phyloP scores from a whole-genome alignment of 129 eudicot genomes.

The Saposhnikovia divaricata region DNA sequence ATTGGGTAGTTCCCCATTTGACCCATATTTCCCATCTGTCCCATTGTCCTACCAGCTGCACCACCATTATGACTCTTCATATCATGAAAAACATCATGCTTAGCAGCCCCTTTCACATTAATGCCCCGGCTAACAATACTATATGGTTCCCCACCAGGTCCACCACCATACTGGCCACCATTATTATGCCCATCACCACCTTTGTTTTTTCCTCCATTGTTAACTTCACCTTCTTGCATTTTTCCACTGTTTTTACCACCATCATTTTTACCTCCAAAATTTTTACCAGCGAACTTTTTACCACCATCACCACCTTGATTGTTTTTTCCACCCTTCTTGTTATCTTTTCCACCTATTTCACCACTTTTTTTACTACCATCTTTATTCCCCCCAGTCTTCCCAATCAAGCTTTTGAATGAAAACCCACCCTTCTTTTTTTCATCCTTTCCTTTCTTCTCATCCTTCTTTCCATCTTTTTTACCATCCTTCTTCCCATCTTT shows the following conservation, averaged over 20 bases:
- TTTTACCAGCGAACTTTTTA: constrained; percentile 19
- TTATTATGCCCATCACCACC: constrained; percentile 23
- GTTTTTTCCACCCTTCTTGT: constrained; percentile 5
- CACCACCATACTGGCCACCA: constrained; percentile 17
- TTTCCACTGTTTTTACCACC: background rate
- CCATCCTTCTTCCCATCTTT: constrained; percentile 49
- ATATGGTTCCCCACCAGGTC: constrained; percentile 22
- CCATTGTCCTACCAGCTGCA: constrained; percentile 24
- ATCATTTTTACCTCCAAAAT: constrained; percentile 13
- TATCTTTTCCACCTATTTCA: background rate
- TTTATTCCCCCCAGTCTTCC: constrained; percentile 3
- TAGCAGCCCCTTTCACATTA: constrained; percentile 24
- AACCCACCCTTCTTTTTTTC: constrained; percentile 10
- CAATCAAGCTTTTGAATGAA: constrained; percentile 6
- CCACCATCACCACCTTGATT: constrained; percentile 5
- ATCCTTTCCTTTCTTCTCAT: constrained; percentile 27
- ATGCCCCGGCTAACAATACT: constrained; percentile 13
- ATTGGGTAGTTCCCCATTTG: constrained; percentile 37
- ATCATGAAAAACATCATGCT: constrained; percentile 34
- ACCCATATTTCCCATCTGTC: constrained; percentile 36
- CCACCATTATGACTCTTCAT: constrained; percentile 41
- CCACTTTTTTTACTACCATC: background rate
- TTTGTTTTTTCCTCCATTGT: constrained; percentile 30
- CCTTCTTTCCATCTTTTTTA: constrained; percentile 31
- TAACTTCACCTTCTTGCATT: background rate